Conservation (phyloP, 1,284 basidiomycete genomes). For the Ustilago lituana region DNA sequence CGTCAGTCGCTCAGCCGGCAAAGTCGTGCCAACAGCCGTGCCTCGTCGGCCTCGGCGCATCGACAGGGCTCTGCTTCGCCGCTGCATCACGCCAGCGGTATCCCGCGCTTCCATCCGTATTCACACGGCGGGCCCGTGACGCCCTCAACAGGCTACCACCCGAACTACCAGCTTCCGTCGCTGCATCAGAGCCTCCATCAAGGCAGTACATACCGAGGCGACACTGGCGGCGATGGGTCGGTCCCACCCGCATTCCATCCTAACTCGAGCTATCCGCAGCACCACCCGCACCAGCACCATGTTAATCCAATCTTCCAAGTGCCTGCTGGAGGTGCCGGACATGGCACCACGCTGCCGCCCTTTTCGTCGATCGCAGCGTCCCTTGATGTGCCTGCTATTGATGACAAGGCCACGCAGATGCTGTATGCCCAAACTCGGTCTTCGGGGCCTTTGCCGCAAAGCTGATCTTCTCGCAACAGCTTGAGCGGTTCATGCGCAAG, state of each 20-base stretch:
- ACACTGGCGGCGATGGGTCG: constrained; percentile 17
- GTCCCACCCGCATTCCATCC: constrained; percentile 10
- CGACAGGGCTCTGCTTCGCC: constrained; percentile 60
- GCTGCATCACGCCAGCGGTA: constrained; percentile 56
- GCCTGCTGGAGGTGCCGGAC: constrained; percentile 17
- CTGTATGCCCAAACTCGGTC: constrained; percentile 33
- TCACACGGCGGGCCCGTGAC: constrained; percentile 44
- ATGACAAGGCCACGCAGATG: constrained; percentile 37
- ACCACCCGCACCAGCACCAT: constrained; percentile 33
- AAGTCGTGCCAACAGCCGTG: constrained; percentile 54
- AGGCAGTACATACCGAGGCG: constrained; percentile 10
- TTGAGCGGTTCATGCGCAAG: background rate
- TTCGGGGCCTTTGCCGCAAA: constrained; percentile 25
- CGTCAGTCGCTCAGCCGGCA: constrained; percentile 53
- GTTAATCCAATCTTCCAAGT: constrained; percentile 56
- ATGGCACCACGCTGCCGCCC: constrained; percentile 49
- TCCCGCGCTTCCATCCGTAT: constrained; percentile 63
- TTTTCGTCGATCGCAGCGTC: constrained; percentile 56
- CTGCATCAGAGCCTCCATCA: constrained; percentile 42
- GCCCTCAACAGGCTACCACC: constrained; percentile 33
- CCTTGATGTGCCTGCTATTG: constrained; percentile 29
- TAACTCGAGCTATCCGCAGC: constrained; percentile 14
- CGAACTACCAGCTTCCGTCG: constrained; percentile 45
- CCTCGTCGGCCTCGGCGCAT: constrained; percentile 57
- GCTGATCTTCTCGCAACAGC: constrained; percentile 7